These are phyloP conservation scores for Rhizopus sp. DNA, from an alignment of 371 early-diverging fungal genomes.

Conservation along the genomic window DNA sequence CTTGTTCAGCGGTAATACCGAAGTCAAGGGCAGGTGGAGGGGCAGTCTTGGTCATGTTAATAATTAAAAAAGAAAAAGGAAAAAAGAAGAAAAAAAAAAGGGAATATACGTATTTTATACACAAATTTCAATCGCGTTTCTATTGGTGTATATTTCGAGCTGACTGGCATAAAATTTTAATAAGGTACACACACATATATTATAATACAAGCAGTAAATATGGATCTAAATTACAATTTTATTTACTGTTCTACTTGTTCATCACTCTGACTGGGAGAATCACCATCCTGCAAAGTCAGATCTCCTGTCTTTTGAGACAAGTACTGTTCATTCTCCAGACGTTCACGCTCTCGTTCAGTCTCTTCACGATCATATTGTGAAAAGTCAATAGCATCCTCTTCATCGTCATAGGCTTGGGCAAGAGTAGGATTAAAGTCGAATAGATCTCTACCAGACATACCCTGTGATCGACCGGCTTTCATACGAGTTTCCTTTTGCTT, in stretches of 20 bases:
- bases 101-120: background rate
- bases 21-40: slow-evolving; percentile 51
- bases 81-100: background rate
- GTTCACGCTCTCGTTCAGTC: slow-evolving; percentile 45
- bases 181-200: background rate
- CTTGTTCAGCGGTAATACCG: slow-evolving; percentile 42
- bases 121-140: background rate
- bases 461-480: slow-evolving; percentile 89
- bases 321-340: slow-evolving; percentile 40
- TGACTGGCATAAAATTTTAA: no score
- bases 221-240: background rate
- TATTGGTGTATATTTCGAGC: no score
- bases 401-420: slow-evolving; percentile 77
- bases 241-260: background rate
- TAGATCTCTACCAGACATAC: slow-evolving; percentile 96
- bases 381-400: slow-evolving; percentile 69
- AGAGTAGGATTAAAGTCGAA: slow-evolving; percentile 97
- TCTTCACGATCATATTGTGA: slow-evolving; percentile 54
- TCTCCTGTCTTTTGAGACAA: slow-evolving; percentile 24
- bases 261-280: background rate
- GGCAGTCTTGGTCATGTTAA: slow-evolving; percentile 34
- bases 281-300: slow-evolving; percentile 28
- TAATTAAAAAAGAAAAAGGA: slow-evolving; percentile 6
- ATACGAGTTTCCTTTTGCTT: slow-evolving; percentile 89
- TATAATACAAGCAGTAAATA: background rate